A percentile compares a stretch with the other conserved stretches of the same genome.
phyloP scores from a whole-genome alignment of 108 stramenopile genomes.

The Nannochloropsis gaditana region DNA sequence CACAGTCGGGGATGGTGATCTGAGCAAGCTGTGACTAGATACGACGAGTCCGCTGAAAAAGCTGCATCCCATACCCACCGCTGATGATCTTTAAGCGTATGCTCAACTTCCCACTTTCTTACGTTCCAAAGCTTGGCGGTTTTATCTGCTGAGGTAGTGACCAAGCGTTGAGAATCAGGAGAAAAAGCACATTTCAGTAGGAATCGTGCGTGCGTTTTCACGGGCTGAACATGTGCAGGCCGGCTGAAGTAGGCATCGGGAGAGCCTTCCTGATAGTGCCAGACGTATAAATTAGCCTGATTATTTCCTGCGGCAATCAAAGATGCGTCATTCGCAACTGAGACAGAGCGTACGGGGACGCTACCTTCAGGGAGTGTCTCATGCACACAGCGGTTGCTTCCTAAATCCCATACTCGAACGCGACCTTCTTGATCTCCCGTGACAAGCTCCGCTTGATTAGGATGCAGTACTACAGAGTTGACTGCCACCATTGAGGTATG shows the following conservation, averaged over 20 bases:
- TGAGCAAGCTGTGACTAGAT: slow-evolving; percentile 86
- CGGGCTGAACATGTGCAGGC: not conserved
- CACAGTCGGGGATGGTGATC: slow-evolving; percentile 83
- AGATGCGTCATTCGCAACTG: slow-evolving; percentile 59
- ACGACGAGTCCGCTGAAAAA: slow-evolving; percentile 91
- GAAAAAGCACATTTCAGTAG: slow-evolving; percentile 55
- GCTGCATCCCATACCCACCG: slow-evolving; percentile 96
- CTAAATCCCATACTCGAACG: slow-evolving; percentile 66
- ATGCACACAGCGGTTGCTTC: not conserved
- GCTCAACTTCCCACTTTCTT: slow-evolving; percentile 29
- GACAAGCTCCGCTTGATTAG: slow-evolving; percentile 84
- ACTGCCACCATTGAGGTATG: slow-evolving; percentile 52
- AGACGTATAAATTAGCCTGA: slow-evolving; percentile 46
- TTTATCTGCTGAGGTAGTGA: slow-evolving; percentile 82
- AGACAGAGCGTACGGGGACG: slow-evolving; percentile 45
- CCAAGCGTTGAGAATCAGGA: slow-evolving; percentile 59
- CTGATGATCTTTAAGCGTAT: slow-evolving; percentile 57
- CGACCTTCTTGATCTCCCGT: slow-evolving; percentile 74
- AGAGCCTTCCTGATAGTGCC: slow-evolving; percentile 27
- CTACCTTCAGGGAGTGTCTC: slow-evolving; percentile 58
- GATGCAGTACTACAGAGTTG: slow-evolving; percentile 85
- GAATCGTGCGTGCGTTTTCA: slow-evolving; percentile 52
- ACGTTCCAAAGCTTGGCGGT: slow-evolving; percentile 72
- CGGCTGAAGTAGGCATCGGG: not conserved
- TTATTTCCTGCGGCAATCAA: slow-evolving; percentile 54